Percentiles rank a stretch among this genome's conserved stretches.
phyloP scores from a whole-genome alignment of 441 rosid genomes.

The Cnidoscolus chayamansa region DNA sequence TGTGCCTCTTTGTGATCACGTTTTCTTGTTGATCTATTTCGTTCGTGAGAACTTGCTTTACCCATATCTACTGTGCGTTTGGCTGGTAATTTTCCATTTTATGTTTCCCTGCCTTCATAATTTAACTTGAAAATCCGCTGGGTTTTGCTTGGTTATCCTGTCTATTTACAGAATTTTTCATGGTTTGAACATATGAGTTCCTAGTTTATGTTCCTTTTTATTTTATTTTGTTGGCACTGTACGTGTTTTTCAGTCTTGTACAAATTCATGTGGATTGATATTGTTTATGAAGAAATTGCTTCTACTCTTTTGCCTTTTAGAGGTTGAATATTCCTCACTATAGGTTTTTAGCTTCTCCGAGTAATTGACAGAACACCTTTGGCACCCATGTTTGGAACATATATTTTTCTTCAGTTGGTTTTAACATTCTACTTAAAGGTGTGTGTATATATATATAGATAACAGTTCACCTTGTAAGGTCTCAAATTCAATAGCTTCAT shows the following conservation, averaged over 20 bases:
- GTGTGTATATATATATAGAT: not conserved
- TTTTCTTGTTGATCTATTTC: not conserved
- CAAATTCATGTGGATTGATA: not conserved
- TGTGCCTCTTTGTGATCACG: not conserved
- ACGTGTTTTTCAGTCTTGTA: not conserved
- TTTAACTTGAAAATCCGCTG: not conserved
- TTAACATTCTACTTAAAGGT: not conserved
- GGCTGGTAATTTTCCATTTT: not conserved
- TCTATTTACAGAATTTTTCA: not conserved
- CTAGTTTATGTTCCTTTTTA: not conserved
- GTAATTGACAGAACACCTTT: not conserved
- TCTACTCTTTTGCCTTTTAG: too few species aligned
- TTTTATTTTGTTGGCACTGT: not conserved
- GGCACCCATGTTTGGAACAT: not conserved
- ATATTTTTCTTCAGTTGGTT: not conserved
- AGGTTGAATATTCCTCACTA: too few species aligned
- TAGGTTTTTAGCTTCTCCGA: not conserved
- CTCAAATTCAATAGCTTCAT: not conserved
- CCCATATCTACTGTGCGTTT: not conserved
- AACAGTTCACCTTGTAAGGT: not conserved
- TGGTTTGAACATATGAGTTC: slow-evolving; percentile 1
- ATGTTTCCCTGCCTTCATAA: not conserved
- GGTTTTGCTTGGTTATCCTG: not conserved
- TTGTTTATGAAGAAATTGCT: not conserved
- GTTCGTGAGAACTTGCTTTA: not conserved